phyloP scores from a whole-genome alignment of 148 eudicot species.

The Cornus kousa region DNA sequence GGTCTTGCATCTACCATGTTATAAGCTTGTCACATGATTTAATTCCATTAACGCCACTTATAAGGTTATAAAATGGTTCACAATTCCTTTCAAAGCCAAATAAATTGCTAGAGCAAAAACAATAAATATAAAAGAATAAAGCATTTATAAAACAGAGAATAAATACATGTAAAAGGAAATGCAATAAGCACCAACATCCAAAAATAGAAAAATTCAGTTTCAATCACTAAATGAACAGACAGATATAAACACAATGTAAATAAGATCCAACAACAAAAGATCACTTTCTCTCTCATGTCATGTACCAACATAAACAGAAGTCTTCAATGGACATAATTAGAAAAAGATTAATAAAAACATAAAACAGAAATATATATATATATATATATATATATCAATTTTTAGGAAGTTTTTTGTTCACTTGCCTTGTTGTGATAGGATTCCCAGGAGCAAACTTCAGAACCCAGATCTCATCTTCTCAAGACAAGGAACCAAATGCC shows the following conservation, averaged over 20 bases:
- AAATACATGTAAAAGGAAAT: neutral
- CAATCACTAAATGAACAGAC: neutral
- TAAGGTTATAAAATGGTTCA: neutral
- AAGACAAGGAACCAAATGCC: slow-evolving; percentile 7
- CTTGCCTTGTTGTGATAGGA: slow-evolving; percentile 2
- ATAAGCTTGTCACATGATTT: neutral
- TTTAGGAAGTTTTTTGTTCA: neutral
- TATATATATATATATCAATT: neutral
- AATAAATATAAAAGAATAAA: neutral
- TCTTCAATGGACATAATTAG: neutral
- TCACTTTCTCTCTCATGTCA: neutral
- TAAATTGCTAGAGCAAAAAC: slow-evolving; percentile 3
- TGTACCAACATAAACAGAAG: neutral
- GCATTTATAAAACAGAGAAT: neutral
- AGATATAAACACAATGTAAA: slow-evolving; percentile 8
- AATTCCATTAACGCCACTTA: neutral
- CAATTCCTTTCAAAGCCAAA: neutral
- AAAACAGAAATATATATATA: neutral
- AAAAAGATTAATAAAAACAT: neutral
- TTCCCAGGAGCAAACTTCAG: slow-evolving; percentile 12
- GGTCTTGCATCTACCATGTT: neutral
- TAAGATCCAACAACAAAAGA: neutral
- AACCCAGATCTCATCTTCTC: slow-evolving; percentile 33
- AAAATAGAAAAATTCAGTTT: neutral
- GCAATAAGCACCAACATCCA: slow-evolving; percentile 2